A percentile compares a stretch with the other conserved stretches of the same genome.
Evolutionary conservation across 495 filamentous ascomycete genomes (phyloP).

Genomic region (Podospora fimiseda): DNA sequence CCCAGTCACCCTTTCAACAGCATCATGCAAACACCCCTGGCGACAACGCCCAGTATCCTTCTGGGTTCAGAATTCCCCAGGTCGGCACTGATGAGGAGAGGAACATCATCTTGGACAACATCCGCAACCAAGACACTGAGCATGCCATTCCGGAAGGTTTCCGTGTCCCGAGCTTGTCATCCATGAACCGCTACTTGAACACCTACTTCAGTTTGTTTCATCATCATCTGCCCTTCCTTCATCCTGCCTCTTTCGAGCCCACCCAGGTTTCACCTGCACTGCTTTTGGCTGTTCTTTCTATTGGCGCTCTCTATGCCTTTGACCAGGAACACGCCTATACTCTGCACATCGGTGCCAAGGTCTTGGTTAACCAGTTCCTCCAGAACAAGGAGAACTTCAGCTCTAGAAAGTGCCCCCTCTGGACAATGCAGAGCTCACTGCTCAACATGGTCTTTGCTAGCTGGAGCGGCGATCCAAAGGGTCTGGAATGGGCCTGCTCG

Average conservation of each 20-base stretch:
- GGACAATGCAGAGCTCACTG: conserved; percentile 94
- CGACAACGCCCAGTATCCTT: conserved; percentile 49
- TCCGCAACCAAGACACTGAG: conserved; percentile 70
- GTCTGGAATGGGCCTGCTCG: conserved; percentile 95
- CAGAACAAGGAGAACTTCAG: conserved; percentile 98
- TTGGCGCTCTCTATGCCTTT: conserved; percentile 93
- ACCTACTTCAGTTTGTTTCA: conserved; percentile 98
- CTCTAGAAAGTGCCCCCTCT: conserved; percentile 94
- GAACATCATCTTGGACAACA: conserved; percentile 74
- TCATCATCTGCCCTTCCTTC: conserved; percentile 92
- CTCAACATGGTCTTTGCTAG: conserved; percentile 99
- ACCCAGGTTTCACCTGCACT: conserved; percentile 70
- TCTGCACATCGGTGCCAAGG: conserved; percentile 96
- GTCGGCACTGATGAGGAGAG: conserved; percentile 71
- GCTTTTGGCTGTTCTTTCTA: conserved; percentile 85
- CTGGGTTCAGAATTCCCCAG: conserved; percentile 62
- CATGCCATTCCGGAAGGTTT: conserved; percentile 82
- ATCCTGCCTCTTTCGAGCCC: conserved; percentile 85
- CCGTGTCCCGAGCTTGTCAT: conserved; percentile 68
- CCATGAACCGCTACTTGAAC: conserved; percentile 81
- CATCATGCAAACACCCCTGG: conserved; percentile 60
- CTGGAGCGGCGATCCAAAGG: conserved; percentile 98
- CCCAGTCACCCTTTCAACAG: conserved; percentile 56
- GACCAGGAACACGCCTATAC: conserved; percentile 92
- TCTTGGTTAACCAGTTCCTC: conserved; percentile 91